Base-by-base conservation (phyloP, 768 basidiomycete species). In the Crucibulum laeve region DNA sequence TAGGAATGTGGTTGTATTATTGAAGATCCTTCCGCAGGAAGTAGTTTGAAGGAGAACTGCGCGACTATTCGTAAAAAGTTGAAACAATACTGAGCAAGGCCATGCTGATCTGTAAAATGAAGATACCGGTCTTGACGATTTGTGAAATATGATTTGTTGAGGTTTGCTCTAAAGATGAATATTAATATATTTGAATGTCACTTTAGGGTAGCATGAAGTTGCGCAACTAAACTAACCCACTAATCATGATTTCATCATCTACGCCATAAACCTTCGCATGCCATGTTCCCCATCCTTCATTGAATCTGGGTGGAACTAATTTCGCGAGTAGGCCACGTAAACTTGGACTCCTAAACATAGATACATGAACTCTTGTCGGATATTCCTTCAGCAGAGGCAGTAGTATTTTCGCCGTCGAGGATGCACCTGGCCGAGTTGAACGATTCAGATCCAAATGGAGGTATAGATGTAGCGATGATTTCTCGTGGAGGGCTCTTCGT, bases 221-320 rank as follows among this genome's bases (percentile, higher is more conserved):
- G 38, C 8, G 10, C 3, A 18, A n/a, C 23, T 39, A 4, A 32
- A 68, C 72, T 39, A 45, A 95, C 95, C 96, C 96, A 53, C 82
- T 91, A 47, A 99, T 81, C 61, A 99, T 81, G 33, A 99, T 76
- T 42, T 94, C 82, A 57, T 97, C 84, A 59, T 99, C 96, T 0
- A 78, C 84, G 15, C 91, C 92, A 56, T 99, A 99, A 44, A 93
- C 77, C 64, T 99, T 99, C 3, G 91, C 86, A 60, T 98, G 96
- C 94, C 94, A 97, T 1, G 94, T 91, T 0, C 94, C 95, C 89
- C 93, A 98, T 1, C 94, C 96, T 66, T 99, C 96, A 54, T 99
- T 95, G 65, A 91, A 96, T 42, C 96, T 74, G 18, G 88, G 84
- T 5, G 96, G 96, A 5, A 97, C 83, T 22, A 95, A 47, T 43